Percentiles rank a stretch among this genome's conserved stretches.
These are phyloP conservation scores for Kwoniella sp. DNA, from an alignment of 768 basidiomycete genomes.

Conservation along the genomic window DNA sequence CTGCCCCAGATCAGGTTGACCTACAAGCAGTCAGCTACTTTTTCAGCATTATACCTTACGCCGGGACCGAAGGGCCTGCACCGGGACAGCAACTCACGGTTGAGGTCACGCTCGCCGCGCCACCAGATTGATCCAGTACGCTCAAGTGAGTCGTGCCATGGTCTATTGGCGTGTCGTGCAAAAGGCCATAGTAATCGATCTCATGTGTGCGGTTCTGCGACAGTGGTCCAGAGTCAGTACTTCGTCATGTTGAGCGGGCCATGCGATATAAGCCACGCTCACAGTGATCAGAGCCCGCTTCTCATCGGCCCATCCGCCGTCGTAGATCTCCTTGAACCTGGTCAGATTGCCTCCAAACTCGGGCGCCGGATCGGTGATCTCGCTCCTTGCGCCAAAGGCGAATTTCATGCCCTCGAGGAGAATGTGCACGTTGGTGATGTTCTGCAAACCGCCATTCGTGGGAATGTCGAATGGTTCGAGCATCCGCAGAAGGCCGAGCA, in stretches of 20 bases:
- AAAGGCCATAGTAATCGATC: conserved; percentile 76
- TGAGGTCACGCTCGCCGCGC: conserved; percentile 77
- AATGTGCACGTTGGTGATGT: conserved; percentile 65
- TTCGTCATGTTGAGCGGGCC: too few relatives aligned
- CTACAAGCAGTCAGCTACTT: conserved; percentile 8
- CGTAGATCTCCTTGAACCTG: conserved; percentile 60
- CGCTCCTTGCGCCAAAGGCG: conserved; percentile 63
- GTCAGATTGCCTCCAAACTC: conserved; percentile 58
- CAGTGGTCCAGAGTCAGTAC: too few relatives aligned
- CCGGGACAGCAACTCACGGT: conserved; percentile 53
- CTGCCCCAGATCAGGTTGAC: conserved; percentile 89
- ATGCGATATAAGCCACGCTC: conserved; percentile 41
- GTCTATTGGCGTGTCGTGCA: conserved; percentile 70
- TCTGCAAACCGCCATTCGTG: conserved; percentile 8
- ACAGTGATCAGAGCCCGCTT: conserved; percentile 74
- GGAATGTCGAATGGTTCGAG: conserved; percentile 63
- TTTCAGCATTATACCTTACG: background rate
- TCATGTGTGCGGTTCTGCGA: conserved; percentile 76
- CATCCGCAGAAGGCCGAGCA: conserved; percentile 86
- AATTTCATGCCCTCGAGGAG: conserved; percentile 82
- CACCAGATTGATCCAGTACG: conserved; percentile 74
- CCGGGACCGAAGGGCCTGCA: background rate
- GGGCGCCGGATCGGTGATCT: conserved; percentile 66
- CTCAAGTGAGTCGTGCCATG: conserved; percentile 94
- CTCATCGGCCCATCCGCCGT: conserved; percentile 56